A percentile compares a stretch with the other conserved stretches of the same genome.
Evolutionary conservation across 2,329 filamentous ascomycete species (phyloP).

Genomic region (Phyllosticta citriasiana): DNA sequence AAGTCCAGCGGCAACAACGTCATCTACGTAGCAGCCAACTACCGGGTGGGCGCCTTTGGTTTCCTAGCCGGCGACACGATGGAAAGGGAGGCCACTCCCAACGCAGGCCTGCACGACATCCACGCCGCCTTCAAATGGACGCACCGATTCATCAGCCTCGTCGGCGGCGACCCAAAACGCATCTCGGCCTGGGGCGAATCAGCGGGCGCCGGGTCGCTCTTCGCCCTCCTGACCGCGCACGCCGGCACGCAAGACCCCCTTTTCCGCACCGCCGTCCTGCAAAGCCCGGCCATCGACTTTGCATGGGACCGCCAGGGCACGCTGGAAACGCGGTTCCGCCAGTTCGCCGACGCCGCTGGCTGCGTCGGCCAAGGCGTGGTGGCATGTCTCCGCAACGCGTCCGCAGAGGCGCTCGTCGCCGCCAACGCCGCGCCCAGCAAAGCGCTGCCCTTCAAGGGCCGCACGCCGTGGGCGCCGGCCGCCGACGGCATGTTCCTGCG

Average conservation of each 20-base stretch:
- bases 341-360: slow-evolving; percentile 18
- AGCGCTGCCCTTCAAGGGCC: slow-evolving; percentile 14
- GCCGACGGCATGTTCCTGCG: slow-evolving; percentile 24
- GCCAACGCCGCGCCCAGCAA: slow-evolving; percentile 16
- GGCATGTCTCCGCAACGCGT: slow-evolving; percentile 20
- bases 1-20: slow-evolving; percentile 24
- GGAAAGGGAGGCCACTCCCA: slow-evolving; percentile 33
- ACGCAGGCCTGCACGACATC: slow-evolving; percentile 32
- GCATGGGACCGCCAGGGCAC: slow-evolving; percentile 15
- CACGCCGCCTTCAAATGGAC: slow-evolving; percentile 40
- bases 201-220: slow-evolving; percentile 41
- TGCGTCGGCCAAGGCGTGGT: slow-evolving; percentile 18
- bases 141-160: slow-evolving; percentile 34
- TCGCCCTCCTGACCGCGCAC: slow-evolving; percentile 39
- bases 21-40: slow-evolving; percentile 41
- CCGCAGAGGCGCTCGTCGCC: slow-evolving; percentile 16
- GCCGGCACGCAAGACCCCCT: slow-evolving; percentile 36
- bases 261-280: slow-evolving; percentile 29
- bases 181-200: slow-evolving; percentile 43
- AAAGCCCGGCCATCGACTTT: slow-evolving; percentile 22
- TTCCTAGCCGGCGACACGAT: slow-evolving; percentile 38
- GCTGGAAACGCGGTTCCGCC: slow-evolving; percentile 18
- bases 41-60: slow-evolving; percentile 35
- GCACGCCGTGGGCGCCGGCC: slow-evolving; percentile 22
- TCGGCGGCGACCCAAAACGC: slow-evolving; percentile 36